phyloP scores from a whole-genome alignment of 331 rosid species.

The Malus hybrid region DNA sequence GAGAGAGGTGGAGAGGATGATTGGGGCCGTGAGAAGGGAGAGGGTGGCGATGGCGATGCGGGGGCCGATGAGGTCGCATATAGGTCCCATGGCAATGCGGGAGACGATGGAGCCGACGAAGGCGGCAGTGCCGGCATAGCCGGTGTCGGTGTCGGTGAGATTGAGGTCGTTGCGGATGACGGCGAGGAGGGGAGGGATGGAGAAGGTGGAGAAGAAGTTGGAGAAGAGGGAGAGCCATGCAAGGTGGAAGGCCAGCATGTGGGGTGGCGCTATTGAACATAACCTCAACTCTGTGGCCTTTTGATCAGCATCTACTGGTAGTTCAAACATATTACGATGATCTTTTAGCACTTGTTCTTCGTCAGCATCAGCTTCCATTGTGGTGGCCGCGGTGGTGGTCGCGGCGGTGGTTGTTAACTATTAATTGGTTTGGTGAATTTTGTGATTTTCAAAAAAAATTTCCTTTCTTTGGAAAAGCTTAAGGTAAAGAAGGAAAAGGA shows the following conservation, averaged over 20 bases:
- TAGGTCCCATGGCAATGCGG: constrained; percentile 55
- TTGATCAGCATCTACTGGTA: constrained; percentile 29
- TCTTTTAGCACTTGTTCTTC: not conserved
- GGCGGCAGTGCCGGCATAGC: constrained; percentile 37
- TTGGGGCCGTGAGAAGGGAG: constrained; percentile 52
- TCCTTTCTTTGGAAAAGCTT: not conserved
- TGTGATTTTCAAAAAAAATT: not conserved
- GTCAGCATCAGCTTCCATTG: constrained; percentile 16
- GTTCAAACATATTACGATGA: not conserved
- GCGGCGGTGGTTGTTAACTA: not conserved
- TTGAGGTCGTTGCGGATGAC: constrained; percentile 44
- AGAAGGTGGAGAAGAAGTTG: constrained; percentile 58
- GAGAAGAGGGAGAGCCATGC: constrained; percentile 60
- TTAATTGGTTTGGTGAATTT: not conserved
- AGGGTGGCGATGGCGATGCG: constrained; percentile 43
- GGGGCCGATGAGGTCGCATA: constrained; percentile 46
- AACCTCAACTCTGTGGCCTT: constrained; percentile 45
- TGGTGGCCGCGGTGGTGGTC: not conserved
- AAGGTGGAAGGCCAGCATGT: constrained; percentile 56
- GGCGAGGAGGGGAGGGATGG: constrained; percentile 56
- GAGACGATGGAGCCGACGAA: constrained; percentile 53
- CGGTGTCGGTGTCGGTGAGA: constrained; percentile 35
- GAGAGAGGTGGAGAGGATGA: constrained; percentile 31
- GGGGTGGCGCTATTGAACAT: constrained; percentile 32
- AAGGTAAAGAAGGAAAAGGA: not conserved